Percentiles rank a stretch among this genome's conserved stretches.
Conservation (phyloP, 2,329 filamentous ascomycete species). For the Scytalidium sp. region DNA sequence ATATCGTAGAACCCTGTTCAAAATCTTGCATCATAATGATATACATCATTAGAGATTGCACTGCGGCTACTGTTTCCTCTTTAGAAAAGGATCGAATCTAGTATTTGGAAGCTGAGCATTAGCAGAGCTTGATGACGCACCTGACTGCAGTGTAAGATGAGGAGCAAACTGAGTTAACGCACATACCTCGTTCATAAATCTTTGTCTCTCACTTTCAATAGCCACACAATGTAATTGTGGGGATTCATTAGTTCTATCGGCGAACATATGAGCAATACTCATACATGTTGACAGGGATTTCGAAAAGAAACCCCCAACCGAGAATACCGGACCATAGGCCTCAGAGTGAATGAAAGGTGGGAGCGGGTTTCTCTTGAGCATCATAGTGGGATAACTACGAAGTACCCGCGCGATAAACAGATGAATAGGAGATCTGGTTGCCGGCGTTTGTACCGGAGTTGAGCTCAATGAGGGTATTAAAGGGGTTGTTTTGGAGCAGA, state of each 20-base stretch:
- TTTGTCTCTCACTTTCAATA: slow-evolving; percentile 10
- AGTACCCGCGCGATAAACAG: background rate
- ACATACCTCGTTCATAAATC: slow-evolving; percentile 4
- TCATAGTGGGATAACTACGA: slow-evolving; percentile 17
- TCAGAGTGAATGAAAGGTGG: slow-evolving; percentile 19
- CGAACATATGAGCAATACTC: slow-evolving; percentile 21
- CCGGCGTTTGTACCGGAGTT: background rate
- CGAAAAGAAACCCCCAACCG: slow-evolving; percentile 2
- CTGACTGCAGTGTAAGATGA: background rate
- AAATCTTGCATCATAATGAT: slow-evolving; percentile 8
- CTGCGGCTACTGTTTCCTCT: slow-evolving; percentile 1
- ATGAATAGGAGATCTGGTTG: background rate
- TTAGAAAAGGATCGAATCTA: background rate
- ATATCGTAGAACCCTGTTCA: background rate
- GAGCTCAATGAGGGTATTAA: background rate
- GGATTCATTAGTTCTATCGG: slow-evolving; percentile 13
- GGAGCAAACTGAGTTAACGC: background rate
- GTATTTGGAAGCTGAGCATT: background rate
- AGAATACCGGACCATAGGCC: background rate
- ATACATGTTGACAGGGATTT: slow-evolving; percentile 17
- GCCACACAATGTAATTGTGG: slow-evolving; percentile 15
- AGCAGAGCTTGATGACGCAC: background rate
- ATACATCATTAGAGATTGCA: slow-evolving; percentile 7
- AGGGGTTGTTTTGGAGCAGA: background rate
- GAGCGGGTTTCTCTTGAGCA: slow-evolving; percentile 20